Base-by-base conservation (phyloP, 345 rosid genomes). In the Gynandropsis gynandra region DNA sequence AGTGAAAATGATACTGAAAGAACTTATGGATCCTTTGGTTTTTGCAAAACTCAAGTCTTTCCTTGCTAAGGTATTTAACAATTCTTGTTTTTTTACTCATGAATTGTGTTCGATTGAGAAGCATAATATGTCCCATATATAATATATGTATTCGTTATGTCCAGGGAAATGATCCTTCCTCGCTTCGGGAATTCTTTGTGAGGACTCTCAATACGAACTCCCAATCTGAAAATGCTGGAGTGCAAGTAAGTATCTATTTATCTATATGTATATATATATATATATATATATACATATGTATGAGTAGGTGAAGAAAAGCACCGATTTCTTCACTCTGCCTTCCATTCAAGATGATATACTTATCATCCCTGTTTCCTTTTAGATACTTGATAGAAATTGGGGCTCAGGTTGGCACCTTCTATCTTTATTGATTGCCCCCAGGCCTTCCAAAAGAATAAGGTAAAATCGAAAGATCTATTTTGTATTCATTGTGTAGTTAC, bases 371-470 rank as follows among this genome's bases (percentile, higher is more conserved):
- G 16, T 52, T 55, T 40, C 36, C 46, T 53, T 68, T 62, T 72
- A 90, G 98, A 90, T 90, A 51, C 98, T 90, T 29, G 96, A 90
- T 74, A 75, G 96, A 61, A 87, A 82, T 56, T 84, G 95, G 85
- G 96, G 96, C 55, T 89, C 89, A 3, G 98, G 98, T 42, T 90
- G 96, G 98, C 82, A 90, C 66, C 92, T 90, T 63, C 70, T 87
- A 27, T 84, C 95, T 33, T 76, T 79, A 43, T 59, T 90, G 66
- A 85, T 90, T 58, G 92, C 98, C 50, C 72, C 75, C 31, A 79
- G 72, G 65, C 79, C 81, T 70, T 82, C 87, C 11, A 62, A 80
- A 65, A 71, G 98, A 77, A 84, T 87, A 54, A 87, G 87, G 96
- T 84, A 72, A 56, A 48, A 60, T 42, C 37, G 16, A 7, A 17